Conservation (phyloP, 1,284 basidiomycete genomes). For the Boletus mariae region DNA sequence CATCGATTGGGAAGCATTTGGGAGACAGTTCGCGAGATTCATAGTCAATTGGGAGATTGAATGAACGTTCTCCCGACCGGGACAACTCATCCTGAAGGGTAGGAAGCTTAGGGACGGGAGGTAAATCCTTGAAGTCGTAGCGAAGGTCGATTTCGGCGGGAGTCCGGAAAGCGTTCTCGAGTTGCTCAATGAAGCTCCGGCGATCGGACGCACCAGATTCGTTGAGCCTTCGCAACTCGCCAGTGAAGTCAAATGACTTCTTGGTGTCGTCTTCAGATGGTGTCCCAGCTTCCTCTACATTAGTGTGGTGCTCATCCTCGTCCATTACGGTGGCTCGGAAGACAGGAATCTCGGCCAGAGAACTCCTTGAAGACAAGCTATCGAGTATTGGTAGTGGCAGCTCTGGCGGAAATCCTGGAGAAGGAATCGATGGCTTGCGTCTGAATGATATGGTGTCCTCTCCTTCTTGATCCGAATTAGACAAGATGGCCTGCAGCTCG, state of each 20-base stretch:
- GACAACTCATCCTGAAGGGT: conserved; percentile 28
- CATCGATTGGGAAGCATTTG: conserved; percentile 20
- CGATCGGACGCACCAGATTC: conserved; percentile 66
- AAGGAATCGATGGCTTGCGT: conserved; percentile 24
- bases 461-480: conserved; percentile 41
- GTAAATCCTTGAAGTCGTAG: conserved; percentile 47
- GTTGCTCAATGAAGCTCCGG: conserved; percentile 76
- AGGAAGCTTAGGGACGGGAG: conserved; percentile 36
- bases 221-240: conserved; percentile 68
- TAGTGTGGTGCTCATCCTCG: conserved; percentile 43
- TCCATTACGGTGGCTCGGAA: conserved; percentile 46
- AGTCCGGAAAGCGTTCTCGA: conserved; percentile 74
- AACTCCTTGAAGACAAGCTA: conserved; percentile 15
- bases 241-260: conserved; percentile 84
- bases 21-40: conserved; percentile 18
- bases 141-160: conserved; percentile 61
- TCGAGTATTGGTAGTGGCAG: conserved; percentile 36
- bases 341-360: conserved; percentile 32
- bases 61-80: conserved; percentile 18
- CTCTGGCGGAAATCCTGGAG: conserved; percentile 43
- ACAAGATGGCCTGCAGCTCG: conserved; percentile 65
- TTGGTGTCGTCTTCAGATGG: conserved; percentile 61
- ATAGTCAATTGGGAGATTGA: conserved; percentile 15
- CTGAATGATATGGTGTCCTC: conserved; percentile 45
- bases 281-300: conserved; percentile 43